Base-by-base conservation (phyloP, 31 red algal species). In the Odonthalia washingtoniensis region DNA sequence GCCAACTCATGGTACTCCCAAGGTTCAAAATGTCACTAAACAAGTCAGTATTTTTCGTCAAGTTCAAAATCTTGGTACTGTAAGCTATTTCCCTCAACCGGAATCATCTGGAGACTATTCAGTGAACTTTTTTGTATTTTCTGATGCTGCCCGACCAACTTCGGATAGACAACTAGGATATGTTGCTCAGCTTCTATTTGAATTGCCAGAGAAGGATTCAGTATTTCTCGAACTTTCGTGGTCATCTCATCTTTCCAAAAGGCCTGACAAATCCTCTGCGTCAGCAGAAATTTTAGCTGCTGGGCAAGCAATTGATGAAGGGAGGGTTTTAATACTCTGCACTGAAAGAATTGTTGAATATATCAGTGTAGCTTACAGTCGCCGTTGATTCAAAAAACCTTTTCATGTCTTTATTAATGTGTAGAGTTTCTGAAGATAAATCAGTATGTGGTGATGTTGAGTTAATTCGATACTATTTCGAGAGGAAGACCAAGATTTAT, bases 281-380 rank as follows among this genome's bases (percentile, higher is more conserved):
- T 77, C 74, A 46, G 74, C 74, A n/a, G 74, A 77, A 40, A 77
- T 77, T 40, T 40, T 40, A 24, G 74, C 74, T 40, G 74, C 74
- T 46, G 40, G 40, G 6, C 36, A 77, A 45, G 74, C 9, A 77
- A 46, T 77, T 45, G 31, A 77, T 45, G 74, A 77, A 77, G 74
- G n/a, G n/a, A n/a, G n/a, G n/a, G n/a, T n/a, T n/a, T n/a, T n/a
- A n/a, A n/a, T n/a, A n/a, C n/a, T n/a, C n/a, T n/a, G n/a, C n/a
- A n/a, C n/a, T n/a, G n/a, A n/a, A n/a, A n/a, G n/a, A n/a, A n/a
- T n/a, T n/a, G n/a, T n/a, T n/a, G n/a, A n/a, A n/a, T n/a, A n/a
- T n/a, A n/a, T n/a, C n/a, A n/a, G n/a, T n/a, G n/a, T n/a, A n/a
- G n/a, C n/a, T n/a, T n/a, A n/a, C n/a, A n/a, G n/a, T n/a, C n/a